Percentiles rank a stretch among this genome's conserved stretches.
These are phyloP conservation scores for Mallotus repandus DNA, from an alignment of 441 rosid species.

Conservation along the genomic window DNA sequence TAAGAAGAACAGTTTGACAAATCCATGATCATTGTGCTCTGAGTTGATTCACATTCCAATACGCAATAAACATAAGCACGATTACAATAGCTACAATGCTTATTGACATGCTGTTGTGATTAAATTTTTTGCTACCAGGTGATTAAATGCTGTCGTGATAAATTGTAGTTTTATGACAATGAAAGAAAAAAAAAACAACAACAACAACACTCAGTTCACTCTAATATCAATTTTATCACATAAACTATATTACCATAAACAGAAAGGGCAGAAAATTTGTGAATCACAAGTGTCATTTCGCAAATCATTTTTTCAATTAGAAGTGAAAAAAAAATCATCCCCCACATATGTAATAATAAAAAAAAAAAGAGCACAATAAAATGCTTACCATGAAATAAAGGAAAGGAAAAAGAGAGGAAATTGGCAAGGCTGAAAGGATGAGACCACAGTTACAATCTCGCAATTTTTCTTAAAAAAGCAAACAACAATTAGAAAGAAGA, in stretches of 20 bases:
- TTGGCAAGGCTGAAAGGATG: conserved; percentile 40
- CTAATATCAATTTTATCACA: neutral
- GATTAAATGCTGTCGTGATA: no score
- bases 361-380: neutral
- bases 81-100: neutral
- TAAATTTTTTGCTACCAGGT: no score
- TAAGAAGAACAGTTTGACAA: neutral
- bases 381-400: conserved; percentile 45
- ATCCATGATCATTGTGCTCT: neutral
- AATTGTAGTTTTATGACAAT: no score
- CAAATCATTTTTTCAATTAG: no score
- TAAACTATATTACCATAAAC: neutral
- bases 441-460: neutral
- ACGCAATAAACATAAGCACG: neutral
- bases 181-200: neutral
- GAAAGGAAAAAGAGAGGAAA: conserved; percentile 49
- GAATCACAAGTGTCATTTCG: no score
- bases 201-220: neutral
- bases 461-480: neutral
- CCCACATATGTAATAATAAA: neutral
- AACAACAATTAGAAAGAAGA: neutral
- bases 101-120: no score
- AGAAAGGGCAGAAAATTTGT: no score
- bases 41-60: neutral
- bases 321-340: no score